phyloP scores from a whole-genome alignment of 208 protist species.

The Sergeia podlipaevii region DNA sequence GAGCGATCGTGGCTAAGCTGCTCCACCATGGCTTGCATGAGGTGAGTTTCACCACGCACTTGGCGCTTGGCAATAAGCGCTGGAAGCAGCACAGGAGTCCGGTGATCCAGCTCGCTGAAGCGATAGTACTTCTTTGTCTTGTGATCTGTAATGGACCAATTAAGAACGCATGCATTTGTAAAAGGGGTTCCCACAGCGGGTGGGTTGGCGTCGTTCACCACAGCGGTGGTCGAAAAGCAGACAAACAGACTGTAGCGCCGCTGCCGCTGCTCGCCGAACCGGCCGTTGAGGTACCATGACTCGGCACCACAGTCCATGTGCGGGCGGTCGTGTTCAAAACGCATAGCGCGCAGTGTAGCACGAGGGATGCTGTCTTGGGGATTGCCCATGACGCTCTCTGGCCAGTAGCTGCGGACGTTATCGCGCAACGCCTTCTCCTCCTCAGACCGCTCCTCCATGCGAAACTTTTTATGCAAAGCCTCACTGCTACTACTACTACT shows the following conservation, averaged over 20 bases:
- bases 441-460: slow-evolving; percentile 17
- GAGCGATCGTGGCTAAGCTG: slow-evolving; percentile 33
- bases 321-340: slow-evolving; percentile 31
- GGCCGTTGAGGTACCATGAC: slow-evolving; percentile 34
- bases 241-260: slow-evolving; percentile 39
- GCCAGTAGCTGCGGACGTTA: slow-evolving; percentile 33
- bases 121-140: slow-evolving; percentile 44
- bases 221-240: slow-evolving; percentile 31
- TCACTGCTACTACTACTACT: slow-evolving; percentile 10
- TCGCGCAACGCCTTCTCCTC: slow-evolving; percentile 25
- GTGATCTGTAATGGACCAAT: slow-evolving; percentile 58
- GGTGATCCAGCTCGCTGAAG: slow-evolving; percentile 43
- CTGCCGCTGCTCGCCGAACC: slow-evolving; percentile 19
- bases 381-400: slow-evolving; percentile 6
- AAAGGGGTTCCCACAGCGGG: slow-evolving; percentile 12
- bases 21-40: slow-evolving; percentile 57
- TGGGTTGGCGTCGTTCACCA: slow-evolving; percentile 37
- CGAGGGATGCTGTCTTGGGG: slow-evolving; percentile 6
- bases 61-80: slow-evolving; percentile 38
- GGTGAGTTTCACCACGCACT: slow-evolving; percentile 18
- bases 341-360: slow-evolving; percentile 13
- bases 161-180: slow-evolving; percentile 20
- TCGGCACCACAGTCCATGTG: slow-evolving; percentile 38
- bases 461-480: not conserved
- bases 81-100: slow-evolving; percentile 30